Base-by-base conservation (phyloP, 2,329 filamentous ascomycete species). In the Purpureocillium takamizusanense region DNA sequence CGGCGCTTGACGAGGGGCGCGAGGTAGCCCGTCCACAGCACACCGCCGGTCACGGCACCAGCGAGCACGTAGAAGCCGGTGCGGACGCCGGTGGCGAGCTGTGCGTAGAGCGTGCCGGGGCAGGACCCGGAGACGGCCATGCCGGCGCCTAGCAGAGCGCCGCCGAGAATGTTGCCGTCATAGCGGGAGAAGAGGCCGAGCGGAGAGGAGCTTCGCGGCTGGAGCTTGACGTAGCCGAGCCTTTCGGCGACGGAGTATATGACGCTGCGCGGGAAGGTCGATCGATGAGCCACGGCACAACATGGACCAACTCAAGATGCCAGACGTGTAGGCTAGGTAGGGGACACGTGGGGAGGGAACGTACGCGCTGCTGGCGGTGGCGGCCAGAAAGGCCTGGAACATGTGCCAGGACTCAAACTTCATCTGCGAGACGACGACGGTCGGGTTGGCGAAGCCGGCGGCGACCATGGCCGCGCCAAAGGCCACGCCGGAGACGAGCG, bases 61-160 rank as follows among this genome's bases (percentile, higher is more conserved):
- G 59, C 57, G 2, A 82, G 57, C 0, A 72, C 70, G 38, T 66
- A 71, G 30, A 67, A 52, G 0, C 75, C 76, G 0, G 72, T 68
- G 2, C 51, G 57, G 3, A 78, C 60, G 2, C 74, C 70, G 11
- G 69, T 60, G 2, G 69, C 77, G 10, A 76, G 50, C 55, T 85
- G 80, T 0, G 73, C 70, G 35, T 81, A 67, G 6, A 82, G 67
- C 1, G 78, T 81, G 1, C 81, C 81, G 0, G 81, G 78, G 42
- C 80, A 83, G 0, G 78, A 72, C 8, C 78, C 78, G 0, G 78
- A 72, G 13, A 83, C 59, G 6, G 75, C 69, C 78, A 84, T 82
- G 39, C 81, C 81, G n/a, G 70, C 54, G 28, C 81, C 80, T 18
- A 81, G 67, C 3, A 83, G 57, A 13, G 65, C 51, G 4, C 80